Evolutionary conservation across 495 filamentous ascomycete species (phyloP), one percentile per base, ranked within the genome.

Genomic region (Tetracladium marchalianum): DNA sequence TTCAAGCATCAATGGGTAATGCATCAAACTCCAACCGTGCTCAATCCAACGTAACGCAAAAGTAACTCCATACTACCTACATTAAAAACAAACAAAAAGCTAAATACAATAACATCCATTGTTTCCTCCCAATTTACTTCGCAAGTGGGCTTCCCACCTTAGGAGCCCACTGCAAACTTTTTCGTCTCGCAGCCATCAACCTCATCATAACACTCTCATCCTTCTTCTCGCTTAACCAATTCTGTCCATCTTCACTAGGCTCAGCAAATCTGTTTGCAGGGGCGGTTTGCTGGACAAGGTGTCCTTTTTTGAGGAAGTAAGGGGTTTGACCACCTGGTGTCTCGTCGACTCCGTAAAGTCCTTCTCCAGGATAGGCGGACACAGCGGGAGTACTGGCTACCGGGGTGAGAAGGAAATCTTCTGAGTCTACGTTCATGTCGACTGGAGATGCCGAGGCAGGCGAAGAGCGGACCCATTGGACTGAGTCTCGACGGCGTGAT

Each of bases 111-210:
- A 27, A 27, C 22, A 7, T 7, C 9, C n/a, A n/a, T n/a, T n/a
- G n/a, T 37, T 34, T 60, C 56, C 7, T 27, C 22, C 22, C 22
- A 27, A 3, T 27, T 27, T 27, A 27, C 22, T 65, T 73, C 12
- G 76, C 71, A 48, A 95, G 66, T 2, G 85, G 87, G 61, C 88
- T 95, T 10, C 76, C 80, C 39, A 90, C 65, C 58, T 81, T 79
- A 5, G 86, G 87, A 36, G 84, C 82, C 65, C 80, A 90, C 53
- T 88, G 85, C 64, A 87, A 60, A 57, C 84, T 94, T 75, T 89
- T 89, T 35, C 88, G 70, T 41, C 85, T 67, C 0, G 85, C 86
- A 33, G 80, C 76, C 67, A 87, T 76, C 46, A 94, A 62, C 39
- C 81, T 73, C 63, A 78, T 69, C 49, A 81, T 68, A 11, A 90